These are phyloP conservation scores for Taiozyma sp. DNA, from an alignment of 1,139 yeast species.

Conservation along the genomic window DNA sequence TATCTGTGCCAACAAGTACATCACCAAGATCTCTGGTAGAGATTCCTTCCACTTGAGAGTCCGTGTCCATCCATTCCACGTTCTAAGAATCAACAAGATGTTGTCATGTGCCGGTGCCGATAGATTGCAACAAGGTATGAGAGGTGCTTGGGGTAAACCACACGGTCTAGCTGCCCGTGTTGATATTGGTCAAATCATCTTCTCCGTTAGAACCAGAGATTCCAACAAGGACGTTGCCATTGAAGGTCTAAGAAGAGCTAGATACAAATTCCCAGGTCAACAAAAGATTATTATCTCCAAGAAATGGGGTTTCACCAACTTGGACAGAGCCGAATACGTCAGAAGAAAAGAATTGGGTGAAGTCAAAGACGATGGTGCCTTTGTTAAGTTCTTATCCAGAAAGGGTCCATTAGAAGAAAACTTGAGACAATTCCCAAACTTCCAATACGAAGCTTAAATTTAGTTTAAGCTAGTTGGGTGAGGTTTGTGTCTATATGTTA, in stretches of 20 bases:
- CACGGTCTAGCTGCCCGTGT: conserved; percentile 99
- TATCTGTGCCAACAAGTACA: conserved; percentile 99
- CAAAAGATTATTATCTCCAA: conserved; percentile 98
- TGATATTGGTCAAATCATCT: conserved; percentile 95
- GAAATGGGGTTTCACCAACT: conserved; percentile 99
- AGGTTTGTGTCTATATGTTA: conserved; percentile 8
- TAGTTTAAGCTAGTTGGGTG: background rate
- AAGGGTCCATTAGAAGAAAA: conserved; percentile 93
- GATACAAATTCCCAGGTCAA: conserved; percentile 99
- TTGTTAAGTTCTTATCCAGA: conserved; percentile 95
- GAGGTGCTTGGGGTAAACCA: conserved; percentile 99
- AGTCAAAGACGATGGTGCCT: conserved; percentile 99
- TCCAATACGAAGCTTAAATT: conserved; percentile 39
- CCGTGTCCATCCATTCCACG: conserved; percentile 99
- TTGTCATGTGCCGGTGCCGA: conserved; percentile 99
- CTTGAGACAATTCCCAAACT: conserved; percentile 96
- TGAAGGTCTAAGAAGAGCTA: conserved; percentile 99
- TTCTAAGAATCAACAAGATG: conserved; percentile 99
- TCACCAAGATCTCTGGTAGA: conserved; percentile 97
- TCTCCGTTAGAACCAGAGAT: conserved; percentile 98
- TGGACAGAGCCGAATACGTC: conserved; percentile 96
- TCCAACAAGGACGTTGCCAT: conserved; percentile 94
- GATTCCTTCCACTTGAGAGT: conserved; percentile 99
- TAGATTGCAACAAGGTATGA: conserved; percentile 99
- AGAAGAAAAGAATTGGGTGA: conserved; percentile 94